Evolutionary conservation across 129 eudicot species (phyloP), one percentile per base, ranked within the genome.

Genomic region (Sambucus nigra): DNA sequence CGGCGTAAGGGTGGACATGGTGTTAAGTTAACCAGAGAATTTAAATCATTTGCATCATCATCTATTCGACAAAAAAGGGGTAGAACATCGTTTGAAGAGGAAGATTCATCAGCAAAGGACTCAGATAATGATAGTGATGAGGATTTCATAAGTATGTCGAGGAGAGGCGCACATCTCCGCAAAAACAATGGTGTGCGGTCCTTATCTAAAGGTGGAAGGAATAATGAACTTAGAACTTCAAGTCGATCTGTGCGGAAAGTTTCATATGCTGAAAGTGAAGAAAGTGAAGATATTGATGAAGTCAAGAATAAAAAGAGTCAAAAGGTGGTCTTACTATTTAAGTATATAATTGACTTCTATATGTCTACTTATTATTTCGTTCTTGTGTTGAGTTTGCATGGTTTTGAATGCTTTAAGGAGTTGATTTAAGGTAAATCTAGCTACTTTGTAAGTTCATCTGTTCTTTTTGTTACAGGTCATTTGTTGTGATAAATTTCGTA

Each of bases 201-300:
- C 51, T 56, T 42, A 71, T 49, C 69, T 15, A 76, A 67, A 62
- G 64, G 45, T 62, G 57, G 70, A 27, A 78, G 82, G 75, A 72
- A 54, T 53, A 82, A 69, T 73, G 99, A 86, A 53, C 63, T 72
- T 24, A 71, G 99, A 44, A 72, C 91, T 35, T 92, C 99, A 60
- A 73, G 76, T 48, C 78, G 99, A 47, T 82, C 95, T 2, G 80
- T 76, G 51, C 81, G 94, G 54, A 92, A 82, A 78, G 94, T 92
- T n/a, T 92, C 99, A 57, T 92, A 92, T 67, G 94, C 38, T 23
- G 99, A 92, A 76, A 86, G 95, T 63, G 96, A 80, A 41, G 97
- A 71, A 57, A 92, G 95, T 48, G 99, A 92, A 50, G 99, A 82
- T 29, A 33, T 59, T 74, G 99, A 86, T 55, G 99, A 92, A 51